Evolutionary conservation across 345 rosid species (phyloP).

Genomic region (Dipteronia dyeriana): DNA sequence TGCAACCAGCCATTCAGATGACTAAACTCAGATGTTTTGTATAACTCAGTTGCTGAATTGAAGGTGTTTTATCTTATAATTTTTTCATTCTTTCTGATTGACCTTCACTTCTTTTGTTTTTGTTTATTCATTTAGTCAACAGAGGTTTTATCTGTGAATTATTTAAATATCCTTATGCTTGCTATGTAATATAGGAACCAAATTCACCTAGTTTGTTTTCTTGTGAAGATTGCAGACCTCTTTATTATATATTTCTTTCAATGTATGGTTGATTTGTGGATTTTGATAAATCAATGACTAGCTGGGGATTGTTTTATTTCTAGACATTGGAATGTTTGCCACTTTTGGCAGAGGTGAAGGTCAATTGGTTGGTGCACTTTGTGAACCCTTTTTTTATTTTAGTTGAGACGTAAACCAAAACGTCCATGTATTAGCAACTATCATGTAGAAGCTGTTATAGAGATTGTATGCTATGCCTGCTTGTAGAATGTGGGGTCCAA

Average conservation of each 20-base stretch:
- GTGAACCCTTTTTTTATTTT: not conserved
- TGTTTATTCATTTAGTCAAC: not conserved
- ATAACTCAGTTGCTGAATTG: not conserved
- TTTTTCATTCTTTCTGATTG: not conserved
- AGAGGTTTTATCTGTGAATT: not conserved
- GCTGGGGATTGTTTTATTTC: not conserved
- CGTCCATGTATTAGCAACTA: not conserved
- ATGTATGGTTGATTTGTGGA: not conserved
- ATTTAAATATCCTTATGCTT: not conserved
- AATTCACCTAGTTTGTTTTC: not conserved
- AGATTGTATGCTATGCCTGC: slow-evolving; percentile 1
- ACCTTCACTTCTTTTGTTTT: not conserved
- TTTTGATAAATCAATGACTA: not conserved
- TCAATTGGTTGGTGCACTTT: not conserved
- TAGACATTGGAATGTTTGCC: not conserved
- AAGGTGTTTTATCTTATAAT: not conserved
- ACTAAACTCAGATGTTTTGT: not conserved
- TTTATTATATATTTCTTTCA: not conserved
- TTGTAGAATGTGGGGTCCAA: not conserved
- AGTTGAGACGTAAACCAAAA: not conserved
- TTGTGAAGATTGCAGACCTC: not conserved
- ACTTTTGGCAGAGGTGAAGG: not conserved
- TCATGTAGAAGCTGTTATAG: not conserved
- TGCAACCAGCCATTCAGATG: not conserved
- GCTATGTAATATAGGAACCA: not conserved